phyloP scores from a whole-genome alignment of 2,329 filamentous ascomycete species.

The Xylariaceae sp. region DNA sequence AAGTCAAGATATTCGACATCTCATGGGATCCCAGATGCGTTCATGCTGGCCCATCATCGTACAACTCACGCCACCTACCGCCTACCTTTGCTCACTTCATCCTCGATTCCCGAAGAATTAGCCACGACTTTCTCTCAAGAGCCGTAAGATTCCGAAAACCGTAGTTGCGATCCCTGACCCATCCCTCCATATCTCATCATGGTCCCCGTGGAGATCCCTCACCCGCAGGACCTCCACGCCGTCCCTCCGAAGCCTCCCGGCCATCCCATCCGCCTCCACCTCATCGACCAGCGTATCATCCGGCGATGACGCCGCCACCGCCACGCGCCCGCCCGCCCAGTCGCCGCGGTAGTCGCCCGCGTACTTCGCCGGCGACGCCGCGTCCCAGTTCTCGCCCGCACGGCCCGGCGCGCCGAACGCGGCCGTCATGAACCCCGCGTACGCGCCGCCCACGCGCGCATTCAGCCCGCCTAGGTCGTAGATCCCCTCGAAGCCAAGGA shows the following conservation, averaged over 20 bases:
- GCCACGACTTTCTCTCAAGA: slow-evolving; percentile 2
- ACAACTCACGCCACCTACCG: too few relatives aligned
- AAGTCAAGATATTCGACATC: too few relatives aligned
- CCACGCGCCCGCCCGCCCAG: slow-evolving; percentile 39
- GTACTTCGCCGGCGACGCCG: slow-evolving; percentile 56
- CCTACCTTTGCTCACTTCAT: too few relatives aligned
- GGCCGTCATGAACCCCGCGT: slow-evolving; percentile 58
- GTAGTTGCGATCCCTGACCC: slow-evolving; percentile 59
- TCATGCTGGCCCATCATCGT: too few relatives aligned
- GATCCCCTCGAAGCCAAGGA: slow-evolving; percentile 68
- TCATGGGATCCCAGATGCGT: too few relatives aligned
- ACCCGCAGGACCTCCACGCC: slow-evolving; percentile 40
- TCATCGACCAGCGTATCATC: slow-evolving; percentile 56
- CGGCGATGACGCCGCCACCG: slow-evolving; percentile 48
- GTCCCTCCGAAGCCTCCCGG: slow-evolving; percentile 47
- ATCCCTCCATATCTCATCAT: slow-evolving; percentile 66
- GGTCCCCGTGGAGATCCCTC: slow-evolving; percentile 56
- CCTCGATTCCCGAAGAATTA: too few relatives aligned
- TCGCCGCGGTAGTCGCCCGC: slow-evolving; percentile 44
- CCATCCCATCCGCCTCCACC: slow-evolving; percentile 62
- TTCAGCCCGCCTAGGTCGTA: slow-evolving; percentile 64
- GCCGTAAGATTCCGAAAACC: slow-evolving; percentile 33
- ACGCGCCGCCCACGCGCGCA: slow-evolving; percentile 49
- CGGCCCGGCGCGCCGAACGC: slow-evolving; percentile 60
- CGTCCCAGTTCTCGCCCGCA: slow-evolving; percentile 48